Conservation (phyloP, 2,329 filamentous ascomycete species). For the Cordyceps fumosorosea region DNA sequence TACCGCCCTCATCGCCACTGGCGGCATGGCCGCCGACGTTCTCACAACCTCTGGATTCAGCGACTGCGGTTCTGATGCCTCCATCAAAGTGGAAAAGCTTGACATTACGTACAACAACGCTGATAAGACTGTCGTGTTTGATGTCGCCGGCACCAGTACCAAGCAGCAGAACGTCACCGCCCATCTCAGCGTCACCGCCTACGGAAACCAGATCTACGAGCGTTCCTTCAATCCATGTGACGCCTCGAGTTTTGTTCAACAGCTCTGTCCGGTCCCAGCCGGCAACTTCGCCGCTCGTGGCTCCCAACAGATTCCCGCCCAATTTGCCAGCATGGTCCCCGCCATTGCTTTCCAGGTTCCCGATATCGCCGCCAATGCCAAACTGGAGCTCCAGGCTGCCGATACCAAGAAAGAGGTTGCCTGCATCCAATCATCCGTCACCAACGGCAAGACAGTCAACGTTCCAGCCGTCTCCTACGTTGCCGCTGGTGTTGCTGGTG, state of each 20-base stretch:
- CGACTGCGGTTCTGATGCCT: constrained; percentile 52
- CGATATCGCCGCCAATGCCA: constrained; percentile 82
- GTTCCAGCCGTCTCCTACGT: constrained; percentile 74
- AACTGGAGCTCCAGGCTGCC: constrained; percentile 61
- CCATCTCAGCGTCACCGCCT: constrained; percentile 69
- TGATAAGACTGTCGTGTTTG: constrained; percentile 68
- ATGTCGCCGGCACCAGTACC: constrained; percentile 69
- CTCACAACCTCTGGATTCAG: constrained; percentile 76
- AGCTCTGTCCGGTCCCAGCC: constrained; percentile 79
- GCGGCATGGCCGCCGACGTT: constrained; percentile 60
- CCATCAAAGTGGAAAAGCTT: constrained; percentile 64
- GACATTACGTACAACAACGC: constrained; percentile 74
- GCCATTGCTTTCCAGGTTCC: constrained; percentile 84
- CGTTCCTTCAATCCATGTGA: constrained; percentile 82
- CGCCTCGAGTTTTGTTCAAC: constrained; percentile 53
- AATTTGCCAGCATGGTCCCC: constrained; percentile 71
- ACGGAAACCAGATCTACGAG: constrained; percentile 73
- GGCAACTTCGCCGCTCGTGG: constrained; percentile 70
- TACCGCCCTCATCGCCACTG: constrained; percentile 29
- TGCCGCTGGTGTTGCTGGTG: constrained; percentile 79
- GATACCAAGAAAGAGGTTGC: constrained; percentile 60
- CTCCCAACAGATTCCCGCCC: constrained; percentile 60
- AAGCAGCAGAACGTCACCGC: constrained; percentile 76
- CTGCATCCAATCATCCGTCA: constrained; percentile 74
- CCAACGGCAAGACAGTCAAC: constrained; percentile 78